These are phyloP conservation scores for Cyathus striatus DNA, from an alignment of 768 basidiomycete species.

Conservation along the genomic window DNA sequence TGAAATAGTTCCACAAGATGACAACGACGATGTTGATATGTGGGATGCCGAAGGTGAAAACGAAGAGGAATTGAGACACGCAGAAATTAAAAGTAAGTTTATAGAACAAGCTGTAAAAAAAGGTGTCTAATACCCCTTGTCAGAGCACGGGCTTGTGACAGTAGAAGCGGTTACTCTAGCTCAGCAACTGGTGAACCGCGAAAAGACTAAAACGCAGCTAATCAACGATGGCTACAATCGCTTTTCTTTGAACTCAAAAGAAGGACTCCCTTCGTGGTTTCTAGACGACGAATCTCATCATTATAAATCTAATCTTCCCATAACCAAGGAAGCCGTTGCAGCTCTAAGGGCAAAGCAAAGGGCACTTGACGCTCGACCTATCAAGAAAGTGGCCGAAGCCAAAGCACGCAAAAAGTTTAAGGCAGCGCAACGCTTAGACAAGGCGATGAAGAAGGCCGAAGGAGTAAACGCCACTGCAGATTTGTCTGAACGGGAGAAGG, in stretches of 20 bases:
- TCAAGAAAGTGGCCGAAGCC: conserved; percentile 98
- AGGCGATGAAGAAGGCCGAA: conserved; percentile 94
- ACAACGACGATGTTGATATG: conserved; percentile 57
- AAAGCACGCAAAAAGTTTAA: conserved; percentile 96
- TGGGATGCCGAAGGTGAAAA: conserved; percentile 84
- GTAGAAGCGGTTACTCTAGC: conserved; percentile 91
- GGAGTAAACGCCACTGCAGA: conserved; percentile 85
- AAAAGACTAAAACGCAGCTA: conserved; percentile 83
- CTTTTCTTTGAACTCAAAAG: conserved; percentile 87
- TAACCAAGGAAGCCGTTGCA: conserved; percentile 91
- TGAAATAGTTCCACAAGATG: conserved; percentile 70
- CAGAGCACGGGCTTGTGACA: conserved; percentile 80
- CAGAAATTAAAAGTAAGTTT: conserved; percentile 60
- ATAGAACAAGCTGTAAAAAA: neutral
- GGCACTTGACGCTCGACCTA: conserved; percentile 92
- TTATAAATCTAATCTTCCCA: conserved; percentile 93
- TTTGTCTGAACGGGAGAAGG: conserved; percentile 93
- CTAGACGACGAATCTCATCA: conserved; percentile 91
- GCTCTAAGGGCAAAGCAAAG: conserved; percentile 86
- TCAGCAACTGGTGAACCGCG: conserved; percentile 84
- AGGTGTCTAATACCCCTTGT: conserved; percentile 2
- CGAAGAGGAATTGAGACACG: conserved; percentile 61
- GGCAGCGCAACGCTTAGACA: conserved; percentile 79
- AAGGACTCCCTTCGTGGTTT: conserved; percentile 93
- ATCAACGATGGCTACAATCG: conserved; percentile 96